phyloP scores from a whole-genome alignment of 306 rosid species.

The Pterocarpus santalinus region DNA sequence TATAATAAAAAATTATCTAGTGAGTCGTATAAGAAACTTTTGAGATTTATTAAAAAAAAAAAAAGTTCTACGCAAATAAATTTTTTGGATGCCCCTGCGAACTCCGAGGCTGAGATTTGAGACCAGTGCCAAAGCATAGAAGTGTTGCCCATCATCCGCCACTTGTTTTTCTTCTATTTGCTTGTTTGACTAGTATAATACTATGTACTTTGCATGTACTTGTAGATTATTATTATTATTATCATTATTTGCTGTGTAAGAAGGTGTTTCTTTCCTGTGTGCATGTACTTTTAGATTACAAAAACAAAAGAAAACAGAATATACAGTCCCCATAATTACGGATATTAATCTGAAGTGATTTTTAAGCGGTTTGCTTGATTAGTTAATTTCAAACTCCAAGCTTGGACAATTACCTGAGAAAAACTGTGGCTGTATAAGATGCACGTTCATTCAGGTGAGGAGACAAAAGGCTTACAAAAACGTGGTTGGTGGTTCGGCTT shows the following conservation, averaged over 20 bases:
- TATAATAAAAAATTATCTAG: not conserved
- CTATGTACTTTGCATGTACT: not conserved
- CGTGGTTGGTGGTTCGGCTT: not conserved
- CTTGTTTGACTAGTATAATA: not conserved
- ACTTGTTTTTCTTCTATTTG: constrained; percentile 42
- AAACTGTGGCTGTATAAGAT: constrained; percentile 40
- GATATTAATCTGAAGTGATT: not conserved
- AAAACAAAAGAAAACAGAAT: not conserved
- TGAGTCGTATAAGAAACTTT: not conserved
- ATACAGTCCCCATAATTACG: not conserved
- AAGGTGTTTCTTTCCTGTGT: no score
- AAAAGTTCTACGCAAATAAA: no score
- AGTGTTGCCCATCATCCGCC: constrained; percentile 14
- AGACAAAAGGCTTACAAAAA: constrained; percentile 2
- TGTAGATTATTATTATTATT: not conserved
- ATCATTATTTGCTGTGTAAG: no score
- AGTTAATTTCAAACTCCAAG: not conserved
- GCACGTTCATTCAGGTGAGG: not conserved
- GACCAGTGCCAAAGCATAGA: not conserved
- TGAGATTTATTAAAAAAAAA: not conserved
- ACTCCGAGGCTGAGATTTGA: constrained; percentile 9
- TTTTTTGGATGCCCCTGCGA: not conserved
- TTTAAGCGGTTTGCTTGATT: not conserved
- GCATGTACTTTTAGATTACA: not conserved
- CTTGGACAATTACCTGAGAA: not conserved